These are phyloP conservation scores for Penicillium sumatraense DNA, from an alignment of 2,329 filamentous ascomycete genomes.

Conservation along the genomic window DNA sequence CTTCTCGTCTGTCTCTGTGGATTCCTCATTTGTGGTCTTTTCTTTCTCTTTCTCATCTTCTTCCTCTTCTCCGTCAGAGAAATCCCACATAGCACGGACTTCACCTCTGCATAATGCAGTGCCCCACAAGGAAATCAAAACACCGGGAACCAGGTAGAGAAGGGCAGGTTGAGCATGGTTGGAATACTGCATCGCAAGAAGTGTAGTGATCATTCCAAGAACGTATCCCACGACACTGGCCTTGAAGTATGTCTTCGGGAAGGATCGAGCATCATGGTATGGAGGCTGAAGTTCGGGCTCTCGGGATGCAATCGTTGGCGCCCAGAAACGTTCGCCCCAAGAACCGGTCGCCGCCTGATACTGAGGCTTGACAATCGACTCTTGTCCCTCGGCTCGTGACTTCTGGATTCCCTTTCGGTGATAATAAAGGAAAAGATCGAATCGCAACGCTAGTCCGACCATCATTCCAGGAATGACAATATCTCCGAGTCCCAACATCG, in stretches of 20 bases:
- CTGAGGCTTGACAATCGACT: slow-evolving; percentile 35
- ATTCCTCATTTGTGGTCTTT: slow-evolving; percentile 2
- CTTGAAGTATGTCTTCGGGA: slow-evolving; percentile 84
- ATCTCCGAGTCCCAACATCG: slow-evolving; percentile 93
- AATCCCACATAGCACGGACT: slow-evolving; percentile 75
- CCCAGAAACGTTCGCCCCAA: slow-evolving; percentile 89
- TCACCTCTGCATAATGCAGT: slow-evolving; percentile 76
- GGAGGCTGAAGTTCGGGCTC: slow-evolving; percentile 37
- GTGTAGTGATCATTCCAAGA: slow-evolving; percentile 74
- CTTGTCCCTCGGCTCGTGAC: slow-evolving; percentile 25
- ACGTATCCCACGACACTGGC: slow-evolving; percentile 78
- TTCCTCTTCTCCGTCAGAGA: slow-evolving; percentile 67
- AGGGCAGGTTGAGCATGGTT: slow-evolving; percentile 87
- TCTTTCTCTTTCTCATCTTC: slow-evolving; percentile 24
- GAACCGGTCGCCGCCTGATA: slow-evolving; percentile 66
- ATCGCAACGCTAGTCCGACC: slow-evolving; percentile 84
- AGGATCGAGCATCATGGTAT: slow-evolving; percentile 53
- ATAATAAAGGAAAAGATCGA: slow-evolving; percentile 87
- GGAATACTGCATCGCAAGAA: slow-evolving; percentile 76
- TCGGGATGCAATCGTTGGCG: slow-evolving; percentile 40
- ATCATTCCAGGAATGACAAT: slow-evolving; percentile 92
- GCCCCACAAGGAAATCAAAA: slow-evolving; percentile 74
- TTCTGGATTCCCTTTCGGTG: slow-evolving; percentile 62
- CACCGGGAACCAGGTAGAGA: slow-evolving; percentile 87
- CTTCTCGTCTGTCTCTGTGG: slow-evolving; percentile 45